Evolutionary conservation across 176 grass and related monocot genomes (phyloP).

Genomic region (Eragrostis curvula): DNA sequence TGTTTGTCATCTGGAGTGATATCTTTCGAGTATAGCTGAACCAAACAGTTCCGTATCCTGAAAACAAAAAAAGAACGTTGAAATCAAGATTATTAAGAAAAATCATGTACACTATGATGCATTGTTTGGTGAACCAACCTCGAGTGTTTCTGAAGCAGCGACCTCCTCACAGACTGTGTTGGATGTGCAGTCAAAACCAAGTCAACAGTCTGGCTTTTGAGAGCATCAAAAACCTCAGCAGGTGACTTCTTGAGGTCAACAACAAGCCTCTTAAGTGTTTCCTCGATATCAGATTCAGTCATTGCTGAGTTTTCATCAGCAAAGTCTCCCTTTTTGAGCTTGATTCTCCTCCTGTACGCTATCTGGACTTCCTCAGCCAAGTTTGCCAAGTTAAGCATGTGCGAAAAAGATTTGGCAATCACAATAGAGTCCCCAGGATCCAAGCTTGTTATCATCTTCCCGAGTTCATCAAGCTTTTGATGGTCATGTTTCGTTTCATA

Average conservation of each 20-base stretch:
- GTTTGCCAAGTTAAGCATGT: constrained; percentile 90
- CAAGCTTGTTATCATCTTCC: constrained; percentile 73
- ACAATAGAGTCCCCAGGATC: constrained; percentile 77
- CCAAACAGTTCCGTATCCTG: constrained; percentile 75
- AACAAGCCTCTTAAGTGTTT: constrained; percentile 73
- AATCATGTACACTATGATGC: not conserved
- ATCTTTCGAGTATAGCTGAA: constrained; percentile 73
- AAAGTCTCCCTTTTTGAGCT: constrained; percentile 77
- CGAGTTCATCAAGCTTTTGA: constrained; percentile 69
- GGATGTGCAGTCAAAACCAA: constrained; percentile 81
- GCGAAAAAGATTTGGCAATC: constrained; percentile 68
- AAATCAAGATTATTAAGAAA: not conserved
- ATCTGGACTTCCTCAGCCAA: constrained; percentile 85
- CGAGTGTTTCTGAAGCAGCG: constrained; percentile 73
- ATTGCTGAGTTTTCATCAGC: constrained; percentile 74
- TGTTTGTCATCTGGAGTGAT: constrained; percentile 85
- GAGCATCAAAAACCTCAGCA: constrained; percentile 75
- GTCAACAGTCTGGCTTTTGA: constrained; percentile 78
- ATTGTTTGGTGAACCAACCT: constrained; percentile 47
- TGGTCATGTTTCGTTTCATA: constrained; percentile 67
- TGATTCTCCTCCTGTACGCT: constrained; percentile 72
- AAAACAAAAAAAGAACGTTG: constrained; percentile 26
- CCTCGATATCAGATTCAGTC: constrained; percentile 79
- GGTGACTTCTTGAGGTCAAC: constrained; percentile 68
- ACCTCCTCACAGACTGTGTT: constrained; percentile 77